Conservation (phyloP, 2,329 filamentous ascomycete species). For the Sphaerostilbella broomeana region DNA sequence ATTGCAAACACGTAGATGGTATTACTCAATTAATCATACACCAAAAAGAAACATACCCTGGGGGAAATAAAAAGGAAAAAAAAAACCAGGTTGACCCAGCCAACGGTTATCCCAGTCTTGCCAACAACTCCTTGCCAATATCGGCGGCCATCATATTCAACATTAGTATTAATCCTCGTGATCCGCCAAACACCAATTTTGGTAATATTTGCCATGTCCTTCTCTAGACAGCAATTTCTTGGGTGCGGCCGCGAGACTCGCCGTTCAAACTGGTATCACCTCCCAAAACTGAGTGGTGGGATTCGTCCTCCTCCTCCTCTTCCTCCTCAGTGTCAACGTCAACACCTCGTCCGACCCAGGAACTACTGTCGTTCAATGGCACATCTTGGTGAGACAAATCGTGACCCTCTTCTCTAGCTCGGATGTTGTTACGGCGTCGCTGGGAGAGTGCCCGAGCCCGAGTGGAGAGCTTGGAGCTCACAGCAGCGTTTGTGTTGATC, state of each 20-base stretch:
- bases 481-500: slow-evolving; percentile 84
- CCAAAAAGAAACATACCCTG: slow-evolving; percentile 19
- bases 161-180: slow-evolving; percentile 13
- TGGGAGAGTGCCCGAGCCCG: slow-evolving; percentile 84
- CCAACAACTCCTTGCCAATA: slow-evolving; percentile 23
- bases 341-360: slow-evolving; percentile 67
- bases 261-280: slow-evolving; percentile 48
- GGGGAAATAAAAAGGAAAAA: slow-evolving; percentile 21
- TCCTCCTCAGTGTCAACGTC: slow-evolving; percentile 61
- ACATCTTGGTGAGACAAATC: slow-evolving; percentile 80
- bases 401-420: slow-evolving; percentile 60
- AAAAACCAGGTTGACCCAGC: slow-evolving; percentile 16
- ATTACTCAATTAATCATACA: slow-evolving; percentile 26
- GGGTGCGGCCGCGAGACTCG: slow-evolving; percentile 50
- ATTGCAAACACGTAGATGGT: slow-evolving; percentile 16
- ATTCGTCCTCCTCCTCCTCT: slow-evolving; percentile 53
- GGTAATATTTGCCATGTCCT: no score
- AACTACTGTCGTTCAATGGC: slow-evolving; percentile 69
- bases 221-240: slow-evolving; percentile 41
- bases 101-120: slow-evolving; percentile 10
- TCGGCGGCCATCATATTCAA: slow-evolving; percentile 14
- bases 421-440: slow-evolving; percentile 68
- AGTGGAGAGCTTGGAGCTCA: slow-evolving; percentile 78
- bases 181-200: slow-evolving; percentile 3
- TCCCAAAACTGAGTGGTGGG: slow-evolving; percentile 42